Percentiles rank a stretch among this genome's conserved stretches.
These are phyloP conservation scores for Candida sojae DNA, from an alignment of 1,139 yeast species.

Conservation along the genomic window DNA sequence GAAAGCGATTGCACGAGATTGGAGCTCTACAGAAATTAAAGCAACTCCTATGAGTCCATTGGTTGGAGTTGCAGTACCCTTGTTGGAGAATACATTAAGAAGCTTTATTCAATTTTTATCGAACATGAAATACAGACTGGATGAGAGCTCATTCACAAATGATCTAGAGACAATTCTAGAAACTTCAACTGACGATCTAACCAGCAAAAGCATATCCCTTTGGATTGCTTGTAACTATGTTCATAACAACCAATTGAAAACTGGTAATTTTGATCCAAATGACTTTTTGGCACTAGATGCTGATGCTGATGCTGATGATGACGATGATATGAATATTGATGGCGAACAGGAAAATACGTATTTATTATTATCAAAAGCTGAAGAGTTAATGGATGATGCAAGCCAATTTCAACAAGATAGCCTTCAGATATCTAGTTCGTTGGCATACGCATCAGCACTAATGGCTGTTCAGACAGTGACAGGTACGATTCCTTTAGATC, in stretches of 20 bases:
- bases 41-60: neutral
- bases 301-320: slow-evolving; percentile 10
- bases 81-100: slow-evolving; percentile 18
- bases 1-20: slow-evolving; percentile 11
- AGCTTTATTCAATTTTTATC: slow-evolving; percentile 18
- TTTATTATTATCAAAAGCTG: slow-evolving; percentile 26
- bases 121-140: slow-evolving; percentile 4
- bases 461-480: slow-evolving; percentile 32
- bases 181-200: slow-evolving; percentile 6
- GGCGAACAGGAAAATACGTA: slow-evolving; percentile 20
- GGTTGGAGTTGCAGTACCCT: slow-evolving; percentile 13
- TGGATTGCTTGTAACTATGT: slow-evolving; percentile 32
- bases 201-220: slow-evolving; percentile 21
- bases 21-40: slow-evolving; percentile 8
- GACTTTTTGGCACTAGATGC: slow-evolving; percentile 25
- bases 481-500: slow-evolving; percentile 22
- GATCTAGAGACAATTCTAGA: slow-evolving; percentile 19
- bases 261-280: slow-evolving; percentile 22
- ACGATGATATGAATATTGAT: slow-evolving; percentile 10
- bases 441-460: slow-evolving; percentile 31
- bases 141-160: neutral
- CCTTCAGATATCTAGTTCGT: neutral
- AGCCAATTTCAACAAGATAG: slow-evolving; percentile 13
- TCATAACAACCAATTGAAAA: slow-evolving; percentile 1
- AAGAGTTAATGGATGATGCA: slow-evolving; percentile 22